Base-by-base conservation (phyloP, 208 protist species). In the Trypanosomatidae sp. region DNA sequence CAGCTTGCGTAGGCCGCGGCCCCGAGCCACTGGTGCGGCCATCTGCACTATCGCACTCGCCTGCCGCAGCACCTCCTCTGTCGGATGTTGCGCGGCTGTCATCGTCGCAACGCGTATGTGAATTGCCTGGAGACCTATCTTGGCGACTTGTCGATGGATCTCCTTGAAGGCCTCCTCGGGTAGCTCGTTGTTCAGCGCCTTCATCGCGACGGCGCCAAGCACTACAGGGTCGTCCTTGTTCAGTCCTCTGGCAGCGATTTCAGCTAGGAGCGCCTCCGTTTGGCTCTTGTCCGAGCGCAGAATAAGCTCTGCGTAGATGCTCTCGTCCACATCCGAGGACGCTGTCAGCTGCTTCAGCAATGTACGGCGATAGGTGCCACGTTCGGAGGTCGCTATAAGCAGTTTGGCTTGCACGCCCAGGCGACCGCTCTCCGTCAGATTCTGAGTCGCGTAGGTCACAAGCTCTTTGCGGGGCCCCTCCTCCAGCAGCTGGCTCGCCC, bases 191-290 rank as follows among this genome's bases (percentile, higher is more conserved):
- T 83, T 68, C n/a, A 94, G 62, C 25, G 75, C 66, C 67, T 86
- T 87, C 69, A 84, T 83, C 10, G 84, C 81, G 7, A 95, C 55
- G 3, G 84, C 86, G 22, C 72, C 52, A 13, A 94, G 80, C 33
- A 97, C 85, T 0, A 75, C 69, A 22, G 90, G 92, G 76, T 97
- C 92, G 47, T 93, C 81, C 28, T 55, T 68, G 74, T 91, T 92
- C 9, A 97, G 85, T 1, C 92, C 92, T 0, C 84, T 74, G 43
- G 87, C 84, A 12, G 73, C 60, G 78, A 94, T 86, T 39, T 95
- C 89, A 5, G 75, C 78, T 19, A 95, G 68, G 39, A 97, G 25
- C 43, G 59, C 69, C n/a, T 77, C 70, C 3, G 87, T 74, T n/a
- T 89, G 74, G n/a, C 89, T 87, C 12, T 62, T 73, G 25, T 69